Evolutionary conservation across 345 rosid species (phyloP), one percentile per base, ranked within the genome.

Genomic region (Salix suchowensis): DNA sequence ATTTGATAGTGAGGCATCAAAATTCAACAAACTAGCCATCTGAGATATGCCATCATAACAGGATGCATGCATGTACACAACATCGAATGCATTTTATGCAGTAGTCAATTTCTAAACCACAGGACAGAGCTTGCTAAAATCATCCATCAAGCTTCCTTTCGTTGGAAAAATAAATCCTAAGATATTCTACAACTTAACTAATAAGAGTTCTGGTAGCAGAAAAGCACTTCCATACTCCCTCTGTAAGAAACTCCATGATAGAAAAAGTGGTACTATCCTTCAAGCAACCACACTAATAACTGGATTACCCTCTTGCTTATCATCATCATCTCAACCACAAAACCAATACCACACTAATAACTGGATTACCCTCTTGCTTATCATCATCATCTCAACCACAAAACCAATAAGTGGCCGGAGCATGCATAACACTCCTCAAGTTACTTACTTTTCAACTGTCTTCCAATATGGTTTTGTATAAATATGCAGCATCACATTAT

Each of bases 401-500:
- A 39, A n/a, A 14, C 21, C 71, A 36, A 1, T 16, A 2, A 54
- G 24, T 36, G 67, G 32, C 4, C 23, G 26, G 18, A 36, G 14
- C 34, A 37, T 72, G 14, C 67, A 65, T 28, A 65, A 32, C 36
- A 7, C 30, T 70, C 34, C 40, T 36, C 32, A 37, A 24, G 60
- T 62, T 30, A 32, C 12, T 60, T 48, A 6, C 7, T 2, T 7
- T 67, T 34, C 44, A 37, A 7, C 24, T 4, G 61, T n/a, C 7
- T 68, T 76, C 67, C 40, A 62, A 48, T 65, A 32, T 28, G 37
- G 19, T 32, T 72, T 16, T 19, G 16, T n/a, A 19, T 18, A 64
- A 52, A 39, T 65, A 70, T 62, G 71, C 46, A 6, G 44, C 46
- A 55, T n/a, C 72, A 79, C 54, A 30, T 55, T 40, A 78, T 69